These are phyloP conservation scores for Sicyos edulis DNA, from an alignment of 306 rosid genomes.

Conservation along the genomic window DNA sequence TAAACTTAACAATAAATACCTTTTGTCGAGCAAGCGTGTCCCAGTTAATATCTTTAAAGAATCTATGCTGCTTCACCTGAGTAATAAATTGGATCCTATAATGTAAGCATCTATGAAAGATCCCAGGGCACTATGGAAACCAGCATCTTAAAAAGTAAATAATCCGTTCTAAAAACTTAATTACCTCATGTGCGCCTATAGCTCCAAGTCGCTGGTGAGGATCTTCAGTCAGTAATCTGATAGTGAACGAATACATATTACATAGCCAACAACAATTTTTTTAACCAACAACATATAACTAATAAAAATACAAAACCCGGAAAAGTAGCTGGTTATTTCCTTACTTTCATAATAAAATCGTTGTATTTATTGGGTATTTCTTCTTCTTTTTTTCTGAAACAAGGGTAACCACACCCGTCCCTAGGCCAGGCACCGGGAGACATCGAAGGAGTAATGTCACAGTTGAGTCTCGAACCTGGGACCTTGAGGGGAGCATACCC, in stretches of 20 bases:
- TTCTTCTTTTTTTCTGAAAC: no score
- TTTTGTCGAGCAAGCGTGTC: slow-evolving; percentile 98
- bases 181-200: slow-evolving; percentile 92
- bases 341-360: no score
- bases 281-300: not conserved
- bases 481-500: no score
- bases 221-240: slow-evolving; percentile 86
- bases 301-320: not conserved
- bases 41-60: slow-evolving; percentile 97
- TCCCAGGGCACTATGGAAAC: slow-evolving; percentile 21
- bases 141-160: not conserved
- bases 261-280: not conserved
- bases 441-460: no score
- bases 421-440: no score
- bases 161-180: not conserved
- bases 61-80: slow-evolving; percentile 89
- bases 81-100: slow-evolving; percentile 26
- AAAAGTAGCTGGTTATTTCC: no score
- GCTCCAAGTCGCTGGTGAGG: slow-evolving; percentile 96
- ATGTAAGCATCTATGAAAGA: slow-evolving; percentile 18
- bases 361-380: no score
- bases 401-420: no score
- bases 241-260: not conserved
- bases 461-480: no score
- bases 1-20: slow-evolving; percentile 26